These are phyloP conservation scores for Rhizomucor miehei DNA, from an alignment of 371 early-diverging fungal genomes.

Conservation along the genomic window DNA sequence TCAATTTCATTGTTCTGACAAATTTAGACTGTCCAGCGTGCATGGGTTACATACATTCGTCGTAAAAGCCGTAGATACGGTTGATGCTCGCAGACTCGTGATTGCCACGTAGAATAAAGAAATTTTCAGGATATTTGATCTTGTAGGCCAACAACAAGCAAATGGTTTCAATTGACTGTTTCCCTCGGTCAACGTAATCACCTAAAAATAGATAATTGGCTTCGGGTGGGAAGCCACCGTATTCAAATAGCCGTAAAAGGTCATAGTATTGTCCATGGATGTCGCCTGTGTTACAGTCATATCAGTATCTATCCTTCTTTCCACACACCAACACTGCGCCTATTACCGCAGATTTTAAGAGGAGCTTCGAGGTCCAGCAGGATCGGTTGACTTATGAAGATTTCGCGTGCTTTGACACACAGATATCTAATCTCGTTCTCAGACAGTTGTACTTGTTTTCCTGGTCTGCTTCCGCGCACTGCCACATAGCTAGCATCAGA, in stretches of 20 bases:
- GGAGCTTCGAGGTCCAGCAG: constrained; percentile 96
- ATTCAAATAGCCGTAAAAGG: constrained; percentile 89
- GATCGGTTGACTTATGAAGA: constrained; percentile 92
- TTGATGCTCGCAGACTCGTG: constrained; percentile 95
- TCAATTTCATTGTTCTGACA: background rate
- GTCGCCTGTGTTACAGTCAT: constrained; percentile 22
- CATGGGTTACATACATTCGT: constrained; percentile 74
- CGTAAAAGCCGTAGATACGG: constrained; percentile 99
- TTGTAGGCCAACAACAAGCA: constrained; percentile 85
- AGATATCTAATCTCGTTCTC: constrained; percentile 87
- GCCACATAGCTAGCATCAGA: background rate
- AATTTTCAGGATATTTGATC: constrained; percentile 95
- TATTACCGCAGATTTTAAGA: constrained; percentile 86
- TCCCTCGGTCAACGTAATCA: constrained; percentile 96
- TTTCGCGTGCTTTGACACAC: constrained; percentile 85
- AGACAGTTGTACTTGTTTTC: constrained; percentile 78
- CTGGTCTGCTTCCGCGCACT: constrained; percentile 94
- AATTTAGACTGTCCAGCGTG: no score
- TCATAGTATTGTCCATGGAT: constrained; percentile 95
- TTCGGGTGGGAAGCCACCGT: constrained; percentile 90
- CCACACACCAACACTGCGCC: constrained; percentile 46
- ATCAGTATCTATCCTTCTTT: background rate
- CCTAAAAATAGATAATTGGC: constrained; percentile 94
- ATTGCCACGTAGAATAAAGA: constrained; percentile 95
- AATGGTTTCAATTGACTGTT: constrained; percentile 81